Base-by-base conservation (phyloP, 768 basidiomycete species). In the Steccherinum ochraceum region DNA sequence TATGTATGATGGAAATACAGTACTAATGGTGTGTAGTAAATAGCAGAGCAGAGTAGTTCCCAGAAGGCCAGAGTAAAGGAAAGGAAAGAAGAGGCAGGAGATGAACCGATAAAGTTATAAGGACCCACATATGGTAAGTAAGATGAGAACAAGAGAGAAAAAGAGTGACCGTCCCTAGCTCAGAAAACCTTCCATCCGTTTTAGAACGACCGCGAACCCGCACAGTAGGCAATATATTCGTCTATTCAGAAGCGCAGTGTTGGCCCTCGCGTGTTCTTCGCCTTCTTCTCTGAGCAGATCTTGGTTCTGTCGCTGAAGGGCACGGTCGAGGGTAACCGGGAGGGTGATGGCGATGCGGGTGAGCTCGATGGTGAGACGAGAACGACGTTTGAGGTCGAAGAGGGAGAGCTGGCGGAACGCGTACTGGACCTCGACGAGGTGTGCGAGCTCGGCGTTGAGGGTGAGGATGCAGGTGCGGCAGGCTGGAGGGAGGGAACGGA, bases 381-480 rank as follows among this genome's bases (percentile, higher is more conserved):
- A 82, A 12, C 91, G 83, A 12, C 84, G 83, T 45, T 83, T 71
- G 52, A 93, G 67, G 64, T 91, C 87, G 55, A 91, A 77, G 61
- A 89, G 92, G 12, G 85, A 80, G 21, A 92, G 75, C 46, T 81
- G 75, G 21, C 84, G 80, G 53, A 93, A 84, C 4, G 80, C 79
- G 56, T 82, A 80, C 59, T 91, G 90, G 19, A 91, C 76, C 61
- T 93, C 89, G 55, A 91, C 77, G n/a, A 91, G 77, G 35, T 83
- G 80, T n/a, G 77, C 71, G 51, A 91, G 75, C 58, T 89, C 83
- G 19, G 79, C 68, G 62, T 86, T 83, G 10, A 93, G 74, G 3
- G 86, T 79, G 52, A 83, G 74, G 16, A 91, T 74, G 64, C 89
- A 90, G 23, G 84, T 83, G 24, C 85, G 82, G 54, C 88, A 89